Conservation (phyloP, 257 asterid species). For the Solanum appendiculatum region DNA sequence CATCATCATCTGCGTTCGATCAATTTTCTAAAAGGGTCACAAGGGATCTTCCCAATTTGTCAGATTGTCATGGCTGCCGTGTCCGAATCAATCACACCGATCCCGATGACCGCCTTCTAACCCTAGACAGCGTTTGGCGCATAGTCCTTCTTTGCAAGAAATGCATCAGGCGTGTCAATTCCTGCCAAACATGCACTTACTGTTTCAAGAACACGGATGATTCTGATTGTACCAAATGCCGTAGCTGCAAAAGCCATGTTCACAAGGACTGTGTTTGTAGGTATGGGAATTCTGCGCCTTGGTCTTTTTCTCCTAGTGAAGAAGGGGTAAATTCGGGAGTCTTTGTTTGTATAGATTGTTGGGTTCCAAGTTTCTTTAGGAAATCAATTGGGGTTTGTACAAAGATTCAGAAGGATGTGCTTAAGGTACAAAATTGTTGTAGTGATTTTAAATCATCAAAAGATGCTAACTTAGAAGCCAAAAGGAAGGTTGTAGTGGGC, state of each 20-base stretch:
- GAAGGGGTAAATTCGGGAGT: conserved; percentile 7
- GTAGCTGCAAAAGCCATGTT: conserved; percentile 39
- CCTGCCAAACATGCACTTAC: conserved; percentile 56
- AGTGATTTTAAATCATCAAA: conserved; percentile 2
- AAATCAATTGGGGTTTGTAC: conserved; percentile 26
- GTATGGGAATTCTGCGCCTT: conserved; percentile 46
- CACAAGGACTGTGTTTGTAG: conserved; percentile 47
- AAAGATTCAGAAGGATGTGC: conserved; percentile 4
- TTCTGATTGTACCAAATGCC: conserved; percentile 34
- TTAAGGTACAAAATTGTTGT: conserved; percentile 2
- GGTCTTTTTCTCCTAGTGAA: conserved; percentile 43
- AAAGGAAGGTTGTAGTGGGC: conserved; percentile 24
- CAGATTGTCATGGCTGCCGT: conserved; percentile 74
- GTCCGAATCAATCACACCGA: conserved; percentile 42
- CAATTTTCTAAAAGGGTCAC: conserved; percentile 35
- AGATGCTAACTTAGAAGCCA: conserved; percentile 17
- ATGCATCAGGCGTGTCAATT: conserved; percentile 35
- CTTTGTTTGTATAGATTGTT: conserved; percentile 72
- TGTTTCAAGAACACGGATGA: conserved; percentile 44
- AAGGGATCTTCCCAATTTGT: conserved; percentile 63
- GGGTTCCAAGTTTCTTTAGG: conserved; percentile 75
- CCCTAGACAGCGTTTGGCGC: conserved; percentile 79
- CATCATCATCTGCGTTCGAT: not conserved
- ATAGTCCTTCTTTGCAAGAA: conserved; percentile 66
- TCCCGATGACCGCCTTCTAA: conserved; percentile 68